Conservation (phyloP, 768 basidiomycete genomes). For the Lanmaoa rubissima region DNA sequence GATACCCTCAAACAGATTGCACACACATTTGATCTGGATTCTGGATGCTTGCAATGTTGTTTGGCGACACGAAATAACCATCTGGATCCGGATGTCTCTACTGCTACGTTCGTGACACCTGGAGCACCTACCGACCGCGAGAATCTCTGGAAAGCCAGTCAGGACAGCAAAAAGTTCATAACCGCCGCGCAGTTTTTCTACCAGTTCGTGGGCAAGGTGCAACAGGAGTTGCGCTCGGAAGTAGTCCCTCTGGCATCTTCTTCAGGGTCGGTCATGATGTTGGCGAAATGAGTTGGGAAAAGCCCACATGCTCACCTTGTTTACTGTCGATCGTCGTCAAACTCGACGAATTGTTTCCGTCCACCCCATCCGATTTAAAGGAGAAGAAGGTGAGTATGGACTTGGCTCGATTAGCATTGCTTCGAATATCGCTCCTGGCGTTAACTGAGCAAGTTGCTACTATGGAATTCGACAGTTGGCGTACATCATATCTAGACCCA, state of each 20-base stretch:
- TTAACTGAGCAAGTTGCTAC: conserved; percentile 14
- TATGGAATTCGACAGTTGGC: conserved; percentile 12
- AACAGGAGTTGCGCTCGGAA: not conserved
- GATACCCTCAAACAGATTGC: conserved; percentile 2
- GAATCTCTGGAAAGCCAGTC: conserved; percentile 17
- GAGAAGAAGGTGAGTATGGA: conserved; percentile 2
- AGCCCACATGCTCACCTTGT: not conserved
- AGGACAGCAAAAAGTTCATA: conserved; percentile 15
- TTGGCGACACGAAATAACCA: conserved; percentile 13
- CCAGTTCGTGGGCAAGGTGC: conserved; percentile 3
- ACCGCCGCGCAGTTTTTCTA: not conserved
- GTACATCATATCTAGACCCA: conserved; percentile 16
- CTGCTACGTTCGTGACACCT: conserved; percentile 11
- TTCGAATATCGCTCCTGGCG: not conserved
- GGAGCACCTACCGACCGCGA: conserved; percentile 8
- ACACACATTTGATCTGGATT: conserved; percentile 6
- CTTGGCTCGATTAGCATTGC: not conserved
- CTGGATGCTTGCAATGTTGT: conserved; percentile 7
- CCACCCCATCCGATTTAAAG: conserved; percentile 1
- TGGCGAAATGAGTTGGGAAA: conserved; percentile 15
- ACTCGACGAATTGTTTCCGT: conserved; percentile 11
- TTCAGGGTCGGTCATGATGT: conserved; percentile 17
- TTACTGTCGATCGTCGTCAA: not conserved
- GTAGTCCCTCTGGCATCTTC: not conserved
- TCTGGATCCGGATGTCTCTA: conserved; percentile 7